Percentiles rank a stretch among this genome's conserved stretches.
phyloP scores from a whole-genome alignment of 768 basidiomycete species.

The Russula brevipes region DNA sequence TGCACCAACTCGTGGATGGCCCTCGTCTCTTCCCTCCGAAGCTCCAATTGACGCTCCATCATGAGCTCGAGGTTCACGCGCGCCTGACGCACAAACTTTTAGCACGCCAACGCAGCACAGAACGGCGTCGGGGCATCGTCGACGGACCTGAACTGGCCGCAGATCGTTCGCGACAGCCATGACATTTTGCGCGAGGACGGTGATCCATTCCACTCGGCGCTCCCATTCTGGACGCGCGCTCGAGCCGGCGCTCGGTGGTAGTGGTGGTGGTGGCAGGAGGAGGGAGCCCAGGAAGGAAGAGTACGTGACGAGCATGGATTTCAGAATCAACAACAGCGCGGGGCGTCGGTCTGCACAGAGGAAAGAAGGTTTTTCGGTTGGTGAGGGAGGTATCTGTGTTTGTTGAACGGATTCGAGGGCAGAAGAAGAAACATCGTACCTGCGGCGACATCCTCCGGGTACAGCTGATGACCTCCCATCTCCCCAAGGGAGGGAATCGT shows the following conservation, averaged over 20 bases:
- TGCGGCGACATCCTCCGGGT: conserved; percentile 62
- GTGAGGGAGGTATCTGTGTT: no score
- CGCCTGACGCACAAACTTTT: conserved; percentile 43
- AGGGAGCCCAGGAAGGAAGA: conserved; percentile 67
- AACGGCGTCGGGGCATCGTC: not conserved
- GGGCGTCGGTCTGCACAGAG: conserved; percentile 63
- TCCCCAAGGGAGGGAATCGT: conserved; percentile 78
- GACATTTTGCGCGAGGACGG: conserved; percentile 74
- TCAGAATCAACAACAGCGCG: conserved; percentile 64
- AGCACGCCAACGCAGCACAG: no score
- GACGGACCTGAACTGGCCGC: conserved; percentile 73
- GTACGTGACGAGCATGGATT: conserved; percentile 74
- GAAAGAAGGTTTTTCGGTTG: not conserved
- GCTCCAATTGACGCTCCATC: conserved; percentile 75
- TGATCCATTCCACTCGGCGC: conserved; percentile 74
- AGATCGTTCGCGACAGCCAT: conserved; percentile 89
- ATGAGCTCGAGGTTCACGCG: conserved; percentile 74
- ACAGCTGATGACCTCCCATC: conserved; percentile 73
- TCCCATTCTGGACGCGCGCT: conserved; percentile 61
- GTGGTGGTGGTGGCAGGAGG: conserved; percentile 54
- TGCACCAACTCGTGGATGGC: conserved; percentile 59
- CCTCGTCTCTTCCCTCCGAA: conserved; percentile 66
- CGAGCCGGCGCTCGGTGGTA: conserved; percentile 51
- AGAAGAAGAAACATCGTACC: conserved; percentile 38
- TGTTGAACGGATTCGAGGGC: no score